These are phyloP conservation scores for Bipolaris gigantea DNA, from an alignment of 2,329 filamentous ascomycete species.

Conservation along the genomic window DNA sequence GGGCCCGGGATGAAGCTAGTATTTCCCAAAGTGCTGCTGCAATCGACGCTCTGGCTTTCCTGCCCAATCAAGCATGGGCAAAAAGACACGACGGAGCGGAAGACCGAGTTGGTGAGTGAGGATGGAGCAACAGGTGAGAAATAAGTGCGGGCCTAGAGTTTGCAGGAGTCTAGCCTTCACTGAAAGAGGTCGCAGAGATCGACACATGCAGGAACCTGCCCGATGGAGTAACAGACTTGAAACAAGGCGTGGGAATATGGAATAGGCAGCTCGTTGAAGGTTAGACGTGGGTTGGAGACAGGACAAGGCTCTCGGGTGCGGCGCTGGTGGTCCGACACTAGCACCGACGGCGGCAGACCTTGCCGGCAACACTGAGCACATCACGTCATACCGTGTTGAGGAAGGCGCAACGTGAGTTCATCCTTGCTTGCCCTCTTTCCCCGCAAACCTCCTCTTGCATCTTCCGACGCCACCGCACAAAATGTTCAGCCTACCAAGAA, in stretches of 20 bases:
- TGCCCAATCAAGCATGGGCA: neutral
- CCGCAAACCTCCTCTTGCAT: constrained; percentile 19
- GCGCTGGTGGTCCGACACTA: neutral
- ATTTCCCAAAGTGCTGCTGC: neutral
- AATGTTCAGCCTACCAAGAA: constrained; percentile 31
- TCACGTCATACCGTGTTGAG: constrained; percentile 31
- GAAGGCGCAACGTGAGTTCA: constrained; percentile 17
- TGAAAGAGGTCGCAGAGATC: neutral
- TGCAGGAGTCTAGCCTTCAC: neutral
- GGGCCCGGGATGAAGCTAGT: neutral
- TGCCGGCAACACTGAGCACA: constrained; percentile 6
- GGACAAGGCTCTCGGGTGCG: neutral
- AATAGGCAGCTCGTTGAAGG: neutral
- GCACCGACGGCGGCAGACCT: constrained; percentile 1
- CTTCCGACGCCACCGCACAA: constrained; percentile 8
- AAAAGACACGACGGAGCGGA: neutral
- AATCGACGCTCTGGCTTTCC: neutral
- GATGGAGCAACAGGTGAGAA: neutral
- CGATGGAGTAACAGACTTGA: neutral
- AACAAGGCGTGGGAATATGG: neutral
- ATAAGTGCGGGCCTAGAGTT: neutral
- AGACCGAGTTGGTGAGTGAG: neutral
- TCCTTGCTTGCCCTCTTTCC: constrained; percentile 21
- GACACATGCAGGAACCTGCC: neutral
- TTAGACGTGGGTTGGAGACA: neutral